A percentile compares a stretch with the other conserved stretches of the same genome.
Evolutionary conservation across 805 yeast genomes (phyloP).

Genomic region (Kazachstania martiniae): DNA sequence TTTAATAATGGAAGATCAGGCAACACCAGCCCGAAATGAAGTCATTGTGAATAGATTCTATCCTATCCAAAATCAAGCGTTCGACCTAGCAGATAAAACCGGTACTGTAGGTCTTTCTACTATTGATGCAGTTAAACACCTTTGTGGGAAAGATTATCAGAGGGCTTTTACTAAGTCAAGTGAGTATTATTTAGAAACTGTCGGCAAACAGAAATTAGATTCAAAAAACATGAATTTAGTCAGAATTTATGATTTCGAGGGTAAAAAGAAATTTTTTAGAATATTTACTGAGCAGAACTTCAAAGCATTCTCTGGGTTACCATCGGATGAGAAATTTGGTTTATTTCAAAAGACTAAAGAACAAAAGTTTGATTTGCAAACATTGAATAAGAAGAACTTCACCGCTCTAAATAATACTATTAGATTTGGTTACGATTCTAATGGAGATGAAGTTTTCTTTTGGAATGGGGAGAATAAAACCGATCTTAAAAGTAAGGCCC

Average conservation of each 20-base stretch:
- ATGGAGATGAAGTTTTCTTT: conserved; percentile 18
- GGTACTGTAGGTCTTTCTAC: conserved; percentile 48
- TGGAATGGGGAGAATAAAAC: conserved; percentile 26
- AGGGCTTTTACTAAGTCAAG: conserved; percentile 42
- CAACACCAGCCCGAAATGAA: conserved; percentile 4
- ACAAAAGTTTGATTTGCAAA: conserved; percentile 8
- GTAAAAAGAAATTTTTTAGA: conserved; percentile 62
- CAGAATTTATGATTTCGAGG: conserved; percentile 60
- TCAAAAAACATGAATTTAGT: conserved; percentile 34
- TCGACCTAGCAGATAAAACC: conserved; percentile 33
- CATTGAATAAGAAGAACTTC: conserved; percentile 17
- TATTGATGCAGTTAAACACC: conserved; percentile 36
- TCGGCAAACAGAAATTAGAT: conserved; percentile 25
- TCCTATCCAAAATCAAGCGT: conserved; percentile 58
- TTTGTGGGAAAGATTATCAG: conserved; percentile 46
- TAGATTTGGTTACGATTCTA: conserved; percentile 13
- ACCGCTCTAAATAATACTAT: conserved; percentile 22
- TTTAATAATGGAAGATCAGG: conserved; percentile 16
- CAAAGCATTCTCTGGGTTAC: conserved; percentile 11
- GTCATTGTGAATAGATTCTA: conserved; percentile 38
- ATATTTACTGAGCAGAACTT: conserved; percentile 38
- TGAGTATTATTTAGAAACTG: conserved; percentile 37
- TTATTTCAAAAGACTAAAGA: too few relatives aligned
- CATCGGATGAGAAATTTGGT: too few relatives aligned
- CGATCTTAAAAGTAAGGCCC: conserved; percentile 6